Evolutionary conservation across 106 monocot genomes (phyloP), one percentile per base, ranked within the genome.

Genomic region (Acanthochlamys bracteata): DNA sequence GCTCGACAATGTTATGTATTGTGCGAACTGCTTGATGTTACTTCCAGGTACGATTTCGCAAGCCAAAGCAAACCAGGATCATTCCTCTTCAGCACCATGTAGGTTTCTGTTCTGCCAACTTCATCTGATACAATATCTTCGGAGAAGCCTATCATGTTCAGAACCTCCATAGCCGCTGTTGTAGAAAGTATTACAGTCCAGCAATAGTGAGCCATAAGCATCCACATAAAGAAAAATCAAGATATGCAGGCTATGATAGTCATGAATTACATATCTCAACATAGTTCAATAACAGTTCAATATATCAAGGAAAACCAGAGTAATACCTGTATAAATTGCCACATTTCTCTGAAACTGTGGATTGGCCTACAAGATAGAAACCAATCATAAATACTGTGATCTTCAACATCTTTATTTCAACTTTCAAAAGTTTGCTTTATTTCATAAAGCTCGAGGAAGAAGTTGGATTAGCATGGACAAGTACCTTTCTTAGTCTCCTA

Each of bases 51-150:
- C 39, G 91, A 85, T 55, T 88, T 91, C 12, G 83, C 96, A 21
- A 98, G 96, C 96, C 96, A 91, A 40, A 98, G 69, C 70, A 98
- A 76, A 0, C 88, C 96, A 16, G 96, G 96, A 71, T 96, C 96
- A 22, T 91, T 82, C 53, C 91, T 84, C 65, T 83, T 91, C 61
- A 96, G 55, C 7, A 90, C 76, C 69, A 96, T 17, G 65, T 78
- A 90, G 11, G 91, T 69, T 49, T 96, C 90, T 7, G 55, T 64
- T 53, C 70, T 66, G 13, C 93, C 93, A 68, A 78, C 41, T 59
- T 86, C 85, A 56, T 88, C 88, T 13, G 57, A 57, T 20, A 78
- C 21, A 24, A 72, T 63, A 58, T 85, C 91, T 60, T 98, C 96
- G 1, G n/a, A 64, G 68, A 98, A 98, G 53, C 96, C 96, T 7